A percentile compares a stretch with the other conserved stretches of the same genome.
phyloP scores from a whole-genome alignment of 139 green algal species.

The Volvox reticuliferus region DNA sequence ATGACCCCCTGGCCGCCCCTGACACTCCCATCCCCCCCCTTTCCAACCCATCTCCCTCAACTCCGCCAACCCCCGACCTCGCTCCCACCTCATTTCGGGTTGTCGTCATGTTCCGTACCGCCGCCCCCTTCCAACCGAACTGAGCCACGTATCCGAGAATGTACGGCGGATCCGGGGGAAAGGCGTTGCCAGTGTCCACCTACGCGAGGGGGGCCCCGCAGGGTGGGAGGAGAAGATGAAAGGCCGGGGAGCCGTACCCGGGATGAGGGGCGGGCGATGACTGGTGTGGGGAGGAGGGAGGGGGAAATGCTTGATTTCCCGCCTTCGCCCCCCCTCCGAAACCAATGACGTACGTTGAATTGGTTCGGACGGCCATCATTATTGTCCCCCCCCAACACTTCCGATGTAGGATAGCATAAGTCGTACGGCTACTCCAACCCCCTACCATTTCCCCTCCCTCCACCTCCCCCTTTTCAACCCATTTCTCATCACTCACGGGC shows the following conservation, averaged over 20 bases:
- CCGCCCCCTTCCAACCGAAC: constrained; percentile 58
- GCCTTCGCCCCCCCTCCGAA: too few relatives aligned
- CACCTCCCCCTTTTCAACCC: background rate
- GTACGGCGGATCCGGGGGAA: constrained; percentile 47
- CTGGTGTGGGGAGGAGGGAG: background rate
- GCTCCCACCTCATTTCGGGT: constrained; percentile 67
- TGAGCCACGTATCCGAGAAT: constrained; percentile 61
- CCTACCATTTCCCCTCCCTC: too few relatives aligned
- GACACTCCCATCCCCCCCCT: too few relatives aligned
- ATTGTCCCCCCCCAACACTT: too few relatives aligned
- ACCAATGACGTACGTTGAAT: too few relatives aligned
- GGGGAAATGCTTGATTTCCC: background rate
- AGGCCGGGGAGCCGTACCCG: background rate
- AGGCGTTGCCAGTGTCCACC: constrained; percentile 41
- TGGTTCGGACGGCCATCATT: too few relatives aligned
- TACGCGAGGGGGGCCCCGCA: background rate
- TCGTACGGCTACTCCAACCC: too few relatives aligned
- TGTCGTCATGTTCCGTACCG: constrained; percentile 58
- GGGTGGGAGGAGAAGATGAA: background rate
- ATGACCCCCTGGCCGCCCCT: too few relatives aligned
- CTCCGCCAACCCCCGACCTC: background rate
- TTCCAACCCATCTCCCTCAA: background rate
- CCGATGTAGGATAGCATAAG: too few relatives aligned
- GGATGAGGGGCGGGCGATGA: background rate
- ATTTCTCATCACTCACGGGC: constrained; percentile 7